phyloP scores from a whole-genome alignment of 2,329 filamentous ascomycete genomes.

The Pestalotiopsis sp. region DNA sequence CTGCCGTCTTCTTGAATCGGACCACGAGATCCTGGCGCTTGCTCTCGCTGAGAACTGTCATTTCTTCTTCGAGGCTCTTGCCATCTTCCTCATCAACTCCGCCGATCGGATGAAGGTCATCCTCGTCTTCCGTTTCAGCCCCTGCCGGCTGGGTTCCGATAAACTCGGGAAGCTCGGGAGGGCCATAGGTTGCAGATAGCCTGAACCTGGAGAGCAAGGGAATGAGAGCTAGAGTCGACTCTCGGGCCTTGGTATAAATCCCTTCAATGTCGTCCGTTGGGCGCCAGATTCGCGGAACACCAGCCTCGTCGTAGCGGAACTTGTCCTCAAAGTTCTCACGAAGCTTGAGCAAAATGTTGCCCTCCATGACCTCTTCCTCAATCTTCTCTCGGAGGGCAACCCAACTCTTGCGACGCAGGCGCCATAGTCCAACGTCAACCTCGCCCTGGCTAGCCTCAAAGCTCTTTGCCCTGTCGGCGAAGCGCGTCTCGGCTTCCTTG shows the following conservation, averaged over 20 bases:
- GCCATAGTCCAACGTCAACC: slow-evolving; percentile 90
- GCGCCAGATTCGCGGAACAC: slow-evolving; percentile 94
- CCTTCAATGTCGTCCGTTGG: slow-evolving; percentile 97
- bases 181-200: slow-evolving; percentile 71
- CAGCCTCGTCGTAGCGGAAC: slow-evolving; percentile 94
- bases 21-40: slow-evolving; percentile 91
- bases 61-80: slow-evolving; percentile 94
- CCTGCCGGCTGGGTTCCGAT: slow-evolving; percentile 77
- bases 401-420: slow-evolving; percentile 92
- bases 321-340: slow-evolving; percentile 99
- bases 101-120: slow-evolving; percentile 85
- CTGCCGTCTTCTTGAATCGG: slow-evolving; percentile 96
- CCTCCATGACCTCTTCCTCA: slow-evolving; percentile 97
- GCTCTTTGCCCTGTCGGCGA: slow-evolving; percentile 85
- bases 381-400: slow-evolving; percentile 85
- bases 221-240: slow-evolving; percentile 89
- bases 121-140: slow-evolving; percentile 81
- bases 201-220: slow-evolving; percentile 86
- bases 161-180: slow-evolving; percentile 83
- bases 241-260: slow-evolving; percentile 86
- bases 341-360: slow-evolving; percentile 91
- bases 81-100: slow-evolving; percentile 94
- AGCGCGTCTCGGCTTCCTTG: slow-evolving; percentile 80
- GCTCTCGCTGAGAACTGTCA: slow-evolving; percentile 87
- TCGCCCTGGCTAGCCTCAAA: slow-evolving; percentile 92